These are phyloP conservation scores for Globisporangium spinosum DNA, from an alignment of 352 stramenopile genomes.

Conservation along the genomic window DNA sequence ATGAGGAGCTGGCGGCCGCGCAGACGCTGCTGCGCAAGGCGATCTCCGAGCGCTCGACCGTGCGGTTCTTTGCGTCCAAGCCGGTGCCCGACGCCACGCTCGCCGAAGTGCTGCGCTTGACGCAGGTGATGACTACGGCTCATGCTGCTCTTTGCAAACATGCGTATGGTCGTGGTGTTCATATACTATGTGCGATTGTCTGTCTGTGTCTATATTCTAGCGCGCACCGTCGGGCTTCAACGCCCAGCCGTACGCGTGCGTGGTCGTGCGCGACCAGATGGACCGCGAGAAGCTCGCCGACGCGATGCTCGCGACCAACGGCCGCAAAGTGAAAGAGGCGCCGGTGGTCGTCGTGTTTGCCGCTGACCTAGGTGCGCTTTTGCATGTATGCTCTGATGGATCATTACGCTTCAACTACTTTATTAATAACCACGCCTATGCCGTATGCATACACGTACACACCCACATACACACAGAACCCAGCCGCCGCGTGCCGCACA, in stretches of 20 bases:
- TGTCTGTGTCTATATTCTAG: conserved; percentile 21
- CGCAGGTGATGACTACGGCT: conserved; percentile 31
- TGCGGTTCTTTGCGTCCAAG: conserved; percentile 15
- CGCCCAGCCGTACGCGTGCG: conserved; percentile 70
- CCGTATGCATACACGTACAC: not conserved
- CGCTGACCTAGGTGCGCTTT: conserved; percentile 50
- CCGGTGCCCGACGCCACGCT: conserved; percentile 54
- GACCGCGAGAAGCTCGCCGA: conserved; percentile 65
- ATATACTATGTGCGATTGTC: not conserved
- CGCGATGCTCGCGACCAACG: conserved; percentile 79
- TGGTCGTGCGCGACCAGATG: conserved; percentile 65
- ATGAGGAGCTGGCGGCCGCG: not conserved
- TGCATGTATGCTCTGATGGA: not conserved
- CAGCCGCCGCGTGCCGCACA: conserved; percentile 57
- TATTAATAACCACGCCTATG: not conserved
- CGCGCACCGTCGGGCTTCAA: conserved; percentile 80
- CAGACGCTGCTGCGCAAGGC: conserved; percentile 15
- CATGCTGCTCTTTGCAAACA: not conserved
- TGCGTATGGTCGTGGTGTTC: not conserved
- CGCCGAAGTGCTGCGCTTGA: conserved; percentile 57
- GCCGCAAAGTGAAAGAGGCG: conserved; percentile 66
- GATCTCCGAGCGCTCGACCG: conserved; percentile 12
- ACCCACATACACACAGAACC: conserved; percentile 36
- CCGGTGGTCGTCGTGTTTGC: conserved; percentile 80
- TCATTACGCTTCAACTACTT: not conserved